phyloP scores from a whole-genome alignment of 2,329 filamentous ascomycete species.

The Neonectria faginata region DNA sequence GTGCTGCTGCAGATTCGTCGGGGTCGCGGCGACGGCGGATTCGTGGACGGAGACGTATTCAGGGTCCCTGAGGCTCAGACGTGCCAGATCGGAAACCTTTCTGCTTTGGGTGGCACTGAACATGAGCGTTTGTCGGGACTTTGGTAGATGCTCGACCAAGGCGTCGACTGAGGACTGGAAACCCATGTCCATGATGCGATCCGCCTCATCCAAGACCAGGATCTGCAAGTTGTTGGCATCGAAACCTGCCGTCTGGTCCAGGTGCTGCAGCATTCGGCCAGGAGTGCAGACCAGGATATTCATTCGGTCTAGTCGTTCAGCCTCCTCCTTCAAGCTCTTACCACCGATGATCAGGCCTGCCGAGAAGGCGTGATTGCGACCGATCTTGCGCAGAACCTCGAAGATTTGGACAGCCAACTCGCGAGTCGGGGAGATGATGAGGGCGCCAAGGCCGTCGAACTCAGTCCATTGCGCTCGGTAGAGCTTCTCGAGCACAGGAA shows the following conservation, averaged over 20 bases:
- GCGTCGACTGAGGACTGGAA: conserved; percentile 93
- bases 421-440: conserved; percentile 93
- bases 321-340: conserved; percentile 88
- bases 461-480: conserved; percentile 92
- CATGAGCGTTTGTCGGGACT: conserved; percentile 86
- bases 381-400: conserved; percentile 90
- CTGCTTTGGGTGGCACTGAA: conserved; percentile 98
- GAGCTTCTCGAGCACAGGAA: conserved; percentile 92
- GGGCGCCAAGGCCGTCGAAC: conserved; percentile 88
- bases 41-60: conserved; percentile 97
- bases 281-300: conserved; percentile 98
- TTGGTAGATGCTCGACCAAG: conserved; percentile 90
- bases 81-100: conserved; percentile 89
- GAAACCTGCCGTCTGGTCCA: conserved; percentile 92
- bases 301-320: conserved; percentile 87
- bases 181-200: conserved; percentile 97
- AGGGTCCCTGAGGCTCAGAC: conserved; percentile 87
- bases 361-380: conserved; percentile 88
- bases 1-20: conserved; percentile 86
- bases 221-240: conserved; percentile 93
- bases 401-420: conserved; percentile 98
- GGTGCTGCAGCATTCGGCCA: conserved; percentile 92
- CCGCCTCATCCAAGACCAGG: conserved; percentile 93
- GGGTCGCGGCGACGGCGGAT: conserved; percentile 81
- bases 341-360: conserved; percentile 95